These are phyloP conservation scores for Globisporangium abappressorium DNA, from an alignment of 352 stramenopile genomes.

Conservation along the genomic window DNA sequence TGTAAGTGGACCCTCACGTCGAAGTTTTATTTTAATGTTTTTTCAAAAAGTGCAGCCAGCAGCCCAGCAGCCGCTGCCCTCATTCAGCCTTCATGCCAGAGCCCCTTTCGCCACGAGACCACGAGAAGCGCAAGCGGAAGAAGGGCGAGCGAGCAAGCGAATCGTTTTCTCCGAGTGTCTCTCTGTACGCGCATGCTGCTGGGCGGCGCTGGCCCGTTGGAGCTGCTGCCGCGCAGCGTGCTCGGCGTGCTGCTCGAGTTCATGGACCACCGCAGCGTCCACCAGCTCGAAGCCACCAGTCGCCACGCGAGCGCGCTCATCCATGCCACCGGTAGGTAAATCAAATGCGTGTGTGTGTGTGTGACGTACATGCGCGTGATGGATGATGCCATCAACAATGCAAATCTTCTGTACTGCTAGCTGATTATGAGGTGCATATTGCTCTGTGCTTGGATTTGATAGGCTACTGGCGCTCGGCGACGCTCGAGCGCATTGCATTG, in stretches of 20 bases:
- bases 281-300: conserved; percentile 23
- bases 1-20: not conserved
- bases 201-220: conserved; percentile 1
- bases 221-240: conserved; percentile 26
- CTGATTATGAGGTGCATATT: not conserved
- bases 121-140: conserved; percentile 20
- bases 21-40: not conserved
- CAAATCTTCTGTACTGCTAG: not conserved
- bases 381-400: not conserved
- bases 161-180: not conserved
- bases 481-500: conserved; percentile 17
- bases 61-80: not conserved
- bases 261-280: conserved; percentile 25
- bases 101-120: conserved; percentile 26
- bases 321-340: conserved; percentile 15
- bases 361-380: not conserved
- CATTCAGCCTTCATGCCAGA: not conserved
- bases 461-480: conserved; percentile 24
- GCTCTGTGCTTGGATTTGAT: not conserved
- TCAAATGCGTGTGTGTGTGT: too few species aligned
- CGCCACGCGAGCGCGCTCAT: conserved; percentile 15
- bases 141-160: not conserved
- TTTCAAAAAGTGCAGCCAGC: not conserved
- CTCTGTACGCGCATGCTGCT: not conserved
- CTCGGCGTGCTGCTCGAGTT: conserved; percentile 29